A percentile compares a stretch with the other conserved stretches of the same genome.
Conservation (phyloP, 768 basidiomycete genomes). For the Paxillus ammoniavirescens region DNA sequence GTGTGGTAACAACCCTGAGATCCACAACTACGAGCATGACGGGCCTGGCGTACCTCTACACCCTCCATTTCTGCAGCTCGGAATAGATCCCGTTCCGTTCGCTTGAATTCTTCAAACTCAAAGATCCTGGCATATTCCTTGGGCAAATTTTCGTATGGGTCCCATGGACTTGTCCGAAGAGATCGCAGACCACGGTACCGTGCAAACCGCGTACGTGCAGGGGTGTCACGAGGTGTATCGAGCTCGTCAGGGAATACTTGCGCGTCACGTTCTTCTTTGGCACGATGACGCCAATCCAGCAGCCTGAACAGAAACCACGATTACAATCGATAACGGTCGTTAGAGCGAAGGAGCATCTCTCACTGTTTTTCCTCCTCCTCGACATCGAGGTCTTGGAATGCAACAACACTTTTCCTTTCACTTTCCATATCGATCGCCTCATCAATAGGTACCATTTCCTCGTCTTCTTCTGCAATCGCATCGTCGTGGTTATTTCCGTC, state of each 20-base stretch:
- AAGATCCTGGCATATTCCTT: slow-evolving; percentile 94
- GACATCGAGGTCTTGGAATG: slow-evolving; percentile 74
- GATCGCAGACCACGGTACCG: slow-evolving; percentile 89
- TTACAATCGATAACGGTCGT: background rate
- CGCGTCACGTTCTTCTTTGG: slow-evolving; percentile 78
- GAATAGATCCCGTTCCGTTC: slow-evolving; percentile 72
- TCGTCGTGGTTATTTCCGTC: slow-evolving; percentile 42
- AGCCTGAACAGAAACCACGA: slow-evolving; percentile 43
- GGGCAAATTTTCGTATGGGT: slow-evolving; percentile 94
- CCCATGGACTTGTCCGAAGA: slow-evolving; percentile 96
- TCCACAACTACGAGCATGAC: background rate
- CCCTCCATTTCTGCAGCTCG: slow-evolving; percentile 65
- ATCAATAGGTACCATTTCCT: slow-evolving; percentile 59
- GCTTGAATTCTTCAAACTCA: slow-evolving; percentile 93
- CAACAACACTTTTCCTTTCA: slow-evolving; percentile 49
- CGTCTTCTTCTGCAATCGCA: slow-evolving; percentile 47
- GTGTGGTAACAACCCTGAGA: background rate
- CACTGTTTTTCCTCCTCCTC: slow-evolving; percentile 90
- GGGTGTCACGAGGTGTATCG: slow-evolving; percentile 85
- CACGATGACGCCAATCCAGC: slow-evolving; percentile 64
- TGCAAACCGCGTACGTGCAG: slow-evolving; percentile 83
- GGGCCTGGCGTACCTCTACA: slow-evolving; percentile 56
- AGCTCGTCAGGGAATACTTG: slow-evolving; percentile 93
- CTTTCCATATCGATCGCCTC: slow-evolving; percentile 58
- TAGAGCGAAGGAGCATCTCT: slow-evolving; percentile 25